Evolutionary conservation across 495 filamentous ascomycete genomes (phyloP), one percentile per base, ranked within the genome.

Genomic region (Hyaloscypha finlandica): DNA sequence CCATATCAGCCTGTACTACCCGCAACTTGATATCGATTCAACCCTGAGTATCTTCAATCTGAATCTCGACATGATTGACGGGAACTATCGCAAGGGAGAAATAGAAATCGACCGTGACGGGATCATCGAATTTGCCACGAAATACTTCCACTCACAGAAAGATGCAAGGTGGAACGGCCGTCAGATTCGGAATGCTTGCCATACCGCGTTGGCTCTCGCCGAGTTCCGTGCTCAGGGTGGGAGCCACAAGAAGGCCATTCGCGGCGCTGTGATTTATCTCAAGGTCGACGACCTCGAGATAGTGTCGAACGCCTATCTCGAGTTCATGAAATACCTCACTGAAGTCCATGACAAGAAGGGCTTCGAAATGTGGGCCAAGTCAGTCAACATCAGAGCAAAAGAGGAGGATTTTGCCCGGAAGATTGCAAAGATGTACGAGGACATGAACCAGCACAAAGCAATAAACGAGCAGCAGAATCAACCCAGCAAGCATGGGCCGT

Each of bases 141-240:
- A 53, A 4, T 25, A n/a, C 16, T 53, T 53, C 51, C 4, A 53
- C 16, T 4, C 6, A 4, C 16, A 53, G 51, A 19, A 53, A 19
- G 51, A 53, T 0, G 33, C 33, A 11, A 37, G 6, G 22, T 83
- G 79, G 79, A 83, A 83, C 64, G 81, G 81, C 1, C 73, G 80
- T 4, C 78, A 83, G 69, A 82, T 83, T 51, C 70, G 76, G 8
- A 83, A 83, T 62, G 76, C 78, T 1, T 81, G 78, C 65, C 75
- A 81, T 58, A 82, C 73, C 0, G 81, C 77, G 51, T 53, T 25
- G 16, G 16, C 51, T 53, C 51, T 53, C 5, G 51, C 51, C 51
- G 33, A 37, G 33, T 52, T 63, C 20, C n/a, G 51, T 55, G 39
- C 32, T 61, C n/a, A 61, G 51, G 29, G 56, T 52, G n/a, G 35